Conservation (phyloP, 2,329 filamentous ascomycete species). For the Fusarium albosuccineum region DNA sequence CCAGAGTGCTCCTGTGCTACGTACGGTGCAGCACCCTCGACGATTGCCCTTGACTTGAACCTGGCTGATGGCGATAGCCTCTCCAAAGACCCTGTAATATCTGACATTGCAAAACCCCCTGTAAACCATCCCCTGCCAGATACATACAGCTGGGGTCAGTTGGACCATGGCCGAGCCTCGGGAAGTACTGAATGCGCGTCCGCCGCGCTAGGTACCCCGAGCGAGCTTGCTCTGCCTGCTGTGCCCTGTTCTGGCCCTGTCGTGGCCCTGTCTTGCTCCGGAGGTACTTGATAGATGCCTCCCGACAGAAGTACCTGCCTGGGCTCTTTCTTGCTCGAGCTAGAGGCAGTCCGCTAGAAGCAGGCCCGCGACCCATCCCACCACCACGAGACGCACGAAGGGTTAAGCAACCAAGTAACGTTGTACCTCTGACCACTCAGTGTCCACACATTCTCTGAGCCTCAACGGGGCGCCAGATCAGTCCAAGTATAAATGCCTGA, state of each 20-base stretch:
- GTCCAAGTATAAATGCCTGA: constrained; percentile 16
- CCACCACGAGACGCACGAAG: constrained; percentile 43
- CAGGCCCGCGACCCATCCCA: constrained; percentile 31
- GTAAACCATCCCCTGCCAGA: constrained; percentile 23
- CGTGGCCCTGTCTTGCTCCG: constrained; percentile 7
- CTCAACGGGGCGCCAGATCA: constrained; percentile 32
- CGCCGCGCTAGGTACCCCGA: constrained; percentile 34
- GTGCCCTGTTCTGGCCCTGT: constrained; percentile 14
- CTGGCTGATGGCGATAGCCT: constrained; percentile 23
- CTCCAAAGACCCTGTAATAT: constrained; percentile 29
- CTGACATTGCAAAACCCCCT: constrained; percentile 30
- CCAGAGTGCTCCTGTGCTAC: constrained; percentile 9
- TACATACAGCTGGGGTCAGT: constrained; percentile 5
- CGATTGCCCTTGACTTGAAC: not conserved
- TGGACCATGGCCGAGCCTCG: constrained; percentile 31
- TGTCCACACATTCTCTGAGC: constrained; percentile 37
- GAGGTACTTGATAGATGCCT: constrained; percentile 17
- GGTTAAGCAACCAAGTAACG: constrained; percentile 36
- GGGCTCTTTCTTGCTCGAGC: constrained; percentile 12
- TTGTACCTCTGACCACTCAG: constrained; percentile 30
- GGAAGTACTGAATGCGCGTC: constrained; percentile 31
- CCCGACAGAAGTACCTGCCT: constrained; percentile 9
- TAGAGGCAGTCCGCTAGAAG: not conserved
- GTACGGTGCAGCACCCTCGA: constrained; percentile 6
- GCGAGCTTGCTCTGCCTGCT: constrained; percentile 18